A percentile compares a stretch with the other conserved stretches of the same genome.
These are phyloP conservation scores for Fusarium pseudonygamai DNA, from an alignment of 2,329 filamentous ascomycete genomes.

Conservation along the genomic window DNA sequence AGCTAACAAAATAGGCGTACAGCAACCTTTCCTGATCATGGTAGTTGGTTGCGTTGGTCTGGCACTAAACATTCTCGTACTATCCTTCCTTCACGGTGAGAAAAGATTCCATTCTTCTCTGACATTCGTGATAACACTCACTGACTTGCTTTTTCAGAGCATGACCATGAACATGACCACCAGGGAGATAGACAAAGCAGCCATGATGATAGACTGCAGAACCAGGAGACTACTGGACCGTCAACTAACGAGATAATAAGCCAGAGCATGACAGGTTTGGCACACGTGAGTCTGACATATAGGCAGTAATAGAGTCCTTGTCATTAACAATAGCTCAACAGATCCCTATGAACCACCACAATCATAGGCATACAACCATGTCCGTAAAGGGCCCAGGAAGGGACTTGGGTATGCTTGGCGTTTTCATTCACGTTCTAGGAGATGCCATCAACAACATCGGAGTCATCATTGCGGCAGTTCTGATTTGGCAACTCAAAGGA, in stretches of 20 bases:
- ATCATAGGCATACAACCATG: conserved; percentile 58
- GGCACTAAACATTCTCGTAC: conserved; percentile 72
- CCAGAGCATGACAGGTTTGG: conserved; percentile 20
- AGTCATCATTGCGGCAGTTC: conserved; percentile 73
- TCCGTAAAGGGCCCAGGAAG: conserved; percentile 49
- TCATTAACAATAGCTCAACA: conserved; percentile 21
- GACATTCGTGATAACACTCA: neutral
- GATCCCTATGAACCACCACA: conserved; percentile 50
- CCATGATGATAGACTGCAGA: conserved; percentile 1
- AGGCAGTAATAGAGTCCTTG: neutral
- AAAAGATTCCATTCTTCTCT: neutral
- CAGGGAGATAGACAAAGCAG: conserved; percentile 31
- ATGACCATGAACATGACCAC: conserved; percentile 54
- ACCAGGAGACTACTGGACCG: conserved; percentile 10
- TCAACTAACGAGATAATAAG: conserved; percentile 8
- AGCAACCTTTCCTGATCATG: conserved; percentile 72
- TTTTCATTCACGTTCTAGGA: conserved; percentile 75
- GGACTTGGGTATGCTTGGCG: conserved; percentile 77
- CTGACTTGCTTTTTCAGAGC: conserved; percentile 31
- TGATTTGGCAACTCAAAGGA: conserved; percentile 73
- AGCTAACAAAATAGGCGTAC: conserved; percentile 58
- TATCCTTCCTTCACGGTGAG: conserved; percentile 71
- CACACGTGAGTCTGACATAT: conserved; percentile 26
- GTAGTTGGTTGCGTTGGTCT: conserved; percentile 76
- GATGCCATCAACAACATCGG: conserved; percentile 81